Conservation (phyloP, 2,329 filamentous ascomycete species). For the Cryphonectria carpinicola region DNA sequence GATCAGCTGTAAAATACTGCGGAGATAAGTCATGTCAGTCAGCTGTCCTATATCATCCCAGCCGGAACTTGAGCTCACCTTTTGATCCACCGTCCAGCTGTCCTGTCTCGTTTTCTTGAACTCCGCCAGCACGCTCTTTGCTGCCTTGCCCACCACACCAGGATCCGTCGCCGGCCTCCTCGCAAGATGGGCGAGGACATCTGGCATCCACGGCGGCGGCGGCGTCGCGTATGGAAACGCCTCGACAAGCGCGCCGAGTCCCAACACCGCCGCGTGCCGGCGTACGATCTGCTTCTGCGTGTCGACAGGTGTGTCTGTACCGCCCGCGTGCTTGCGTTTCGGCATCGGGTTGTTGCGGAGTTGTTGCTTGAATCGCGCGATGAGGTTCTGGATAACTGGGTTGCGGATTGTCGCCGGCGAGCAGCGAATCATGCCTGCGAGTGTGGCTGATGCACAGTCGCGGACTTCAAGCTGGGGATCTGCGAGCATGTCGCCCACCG, state of each 20-base stretch:
- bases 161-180: conserved; percentile 84
- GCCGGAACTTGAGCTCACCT: conserved; percentile 64
- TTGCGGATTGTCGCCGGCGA: conserved; percentile 81
- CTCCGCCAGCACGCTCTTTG: conserved; percentile 90
- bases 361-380: conserved; percentile 76
- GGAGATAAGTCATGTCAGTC: conserved; percentile 36
- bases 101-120: conserved; percentile 99
- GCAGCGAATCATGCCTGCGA: conserved; percentile 97
- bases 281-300: conserved; percentile 77
- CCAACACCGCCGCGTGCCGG: conserved; percentile 88
- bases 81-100: conserved; percentile 97
- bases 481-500: conserved; percentile 93
- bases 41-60: background rate
- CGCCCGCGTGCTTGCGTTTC: conserved; percentile 66
- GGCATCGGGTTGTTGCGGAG: conserved; percentile 87
- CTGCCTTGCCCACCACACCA: conserved; percentile 92
- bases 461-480: conserved; percentile 93
- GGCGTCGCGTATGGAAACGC: conserved; percentile 96
- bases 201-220: conserved; percentile 91
- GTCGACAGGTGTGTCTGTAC: conserved; percentile 71
- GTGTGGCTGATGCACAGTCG: conserved; percentile 85
- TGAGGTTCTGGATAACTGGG: conserved; percentile 75
- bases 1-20: conserved; percentile 84
- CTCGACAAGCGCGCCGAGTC: conserved; percentile 86
- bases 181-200: conserved; percentile 84